Percentiles rank a stretch among this genome's conserved stretches.
Conservation (phyloP, 202 grass and related monocot genomes). For the Panicum hallii region DNA sequence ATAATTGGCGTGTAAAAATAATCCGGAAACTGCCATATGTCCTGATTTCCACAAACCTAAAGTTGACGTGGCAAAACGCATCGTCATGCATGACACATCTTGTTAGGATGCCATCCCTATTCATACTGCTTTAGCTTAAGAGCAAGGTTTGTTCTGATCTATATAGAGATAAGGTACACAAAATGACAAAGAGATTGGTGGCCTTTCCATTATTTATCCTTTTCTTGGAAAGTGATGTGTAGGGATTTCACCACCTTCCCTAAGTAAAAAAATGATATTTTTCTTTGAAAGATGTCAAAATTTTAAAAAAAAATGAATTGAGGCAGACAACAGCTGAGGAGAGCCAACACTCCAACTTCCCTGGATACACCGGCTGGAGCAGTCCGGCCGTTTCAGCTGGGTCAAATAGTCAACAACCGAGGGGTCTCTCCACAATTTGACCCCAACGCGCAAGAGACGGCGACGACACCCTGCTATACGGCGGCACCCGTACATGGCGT, state of each 20-base stretch:
- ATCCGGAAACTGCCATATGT: not conserved
- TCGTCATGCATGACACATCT: slow-evolving; percentile 27
- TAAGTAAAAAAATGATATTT: not conserved
- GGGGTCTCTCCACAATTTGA: not conserved
- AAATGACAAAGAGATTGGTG: not conserved
- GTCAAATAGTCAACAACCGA: not conserved
- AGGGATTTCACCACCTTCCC: not conserved
- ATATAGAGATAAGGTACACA: not conserved
- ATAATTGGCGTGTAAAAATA: not conserved
- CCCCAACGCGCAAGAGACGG: not conserved
- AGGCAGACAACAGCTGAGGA: not conserved
- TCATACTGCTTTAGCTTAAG: not conserved
- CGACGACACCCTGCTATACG: no score
- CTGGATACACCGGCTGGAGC: not conserved
- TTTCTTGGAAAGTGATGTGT: not conserved
- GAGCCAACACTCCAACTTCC: slow-evolving; percentile 6
- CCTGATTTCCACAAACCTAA: not conserved
- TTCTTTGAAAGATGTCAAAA: not conserved
- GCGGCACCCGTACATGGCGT: not conserved
- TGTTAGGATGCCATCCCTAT: not conserved
- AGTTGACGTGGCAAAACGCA: not conserved
- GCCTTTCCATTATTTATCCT: not conserved
- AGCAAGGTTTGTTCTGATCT: not conserved
- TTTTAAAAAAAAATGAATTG: not conserved
- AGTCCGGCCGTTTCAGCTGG: not conserved